phyloP scores from a whole-genome alignment of 176 grass and related monocot species.

The Tuctoria greenei region DNA sequence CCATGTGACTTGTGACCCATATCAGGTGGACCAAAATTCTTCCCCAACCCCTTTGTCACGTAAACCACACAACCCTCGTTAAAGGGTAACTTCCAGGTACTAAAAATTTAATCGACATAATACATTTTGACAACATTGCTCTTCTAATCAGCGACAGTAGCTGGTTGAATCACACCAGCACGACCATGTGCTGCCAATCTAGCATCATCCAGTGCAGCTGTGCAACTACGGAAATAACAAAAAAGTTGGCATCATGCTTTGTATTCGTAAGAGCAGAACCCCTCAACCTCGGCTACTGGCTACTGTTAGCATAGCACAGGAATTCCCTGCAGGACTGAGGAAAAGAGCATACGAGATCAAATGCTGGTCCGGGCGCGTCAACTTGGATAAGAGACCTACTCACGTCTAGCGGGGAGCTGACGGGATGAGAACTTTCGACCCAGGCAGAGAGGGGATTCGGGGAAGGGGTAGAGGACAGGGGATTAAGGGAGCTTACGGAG shows the following conservation, averaged over 20 bases:
- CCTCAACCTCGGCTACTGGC: neutral
- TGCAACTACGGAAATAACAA: neutral
- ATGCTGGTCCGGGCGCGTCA: neutral
- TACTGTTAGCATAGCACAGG: constrained; percentile 3
- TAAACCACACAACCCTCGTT: neutral
- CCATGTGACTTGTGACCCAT: neutral
- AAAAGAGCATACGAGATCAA: neutral
- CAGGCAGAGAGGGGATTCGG: no score
- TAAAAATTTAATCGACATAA: neutral
- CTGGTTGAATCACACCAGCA: neutral
- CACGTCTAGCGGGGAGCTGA: neutral
- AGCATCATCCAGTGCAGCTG: neutral
- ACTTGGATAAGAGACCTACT: neutral
- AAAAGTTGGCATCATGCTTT: neutral
- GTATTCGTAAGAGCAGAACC: neutral
- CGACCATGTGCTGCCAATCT: neutral
- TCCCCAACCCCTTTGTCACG: neutral
- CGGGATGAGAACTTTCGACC: neutral
- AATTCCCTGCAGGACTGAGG: neutral
- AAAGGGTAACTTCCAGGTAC: neutral
- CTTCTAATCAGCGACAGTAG: neutral
- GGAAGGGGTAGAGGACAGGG: neutral
- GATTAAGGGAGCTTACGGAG: constrained; percentile 52
- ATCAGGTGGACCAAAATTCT: neutral
- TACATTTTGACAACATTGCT: neutral